Base-by-base conservation (phyloP, 208 protist species). In the Leishmania tropica region DNA sequence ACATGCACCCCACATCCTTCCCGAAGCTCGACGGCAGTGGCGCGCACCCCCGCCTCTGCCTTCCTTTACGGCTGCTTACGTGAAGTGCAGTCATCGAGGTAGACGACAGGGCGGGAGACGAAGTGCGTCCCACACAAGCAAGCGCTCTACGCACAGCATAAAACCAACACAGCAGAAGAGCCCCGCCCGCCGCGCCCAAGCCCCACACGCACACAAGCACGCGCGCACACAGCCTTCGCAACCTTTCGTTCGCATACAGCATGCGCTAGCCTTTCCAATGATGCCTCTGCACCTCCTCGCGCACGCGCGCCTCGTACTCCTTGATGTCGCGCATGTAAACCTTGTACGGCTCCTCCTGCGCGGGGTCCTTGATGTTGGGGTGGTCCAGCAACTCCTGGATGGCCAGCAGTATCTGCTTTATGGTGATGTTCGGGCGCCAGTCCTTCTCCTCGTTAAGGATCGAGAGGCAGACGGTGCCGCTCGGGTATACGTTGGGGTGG, bases 401-500 rank as follows among this genome's bases (percentile, higher is more conserved):
- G n/a, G 99, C 99, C 1, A 99, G 84, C 21, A 99, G 90, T 31
- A 99, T 99, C 89, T 99, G 98, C 89, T 99, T 99, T 40, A 99
- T 92, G 3, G 98, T 99, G 42, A 99, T 98, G 48, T 95, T 97
- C 35, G 99, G 99, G 80, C 98, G 96, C 99, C 99, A 99, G 81
- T 99, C 99, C 85, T 99, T 99, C 70, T 99, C 98, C 81, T 99
- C 99, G 82, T 99, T 99, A 2, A 99, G 83, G 75, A 99, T 98
- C n/a, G 94, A 99, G 6, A 99, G 87, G 90, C 99, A 99, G 28
- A 99, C 99, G 10, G 98, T 99, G 37, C 99, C 99, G 65, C 96
- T 99, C 1, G 99, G 99, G 85, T 99, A 99, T 7, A 99, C 91
- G 87, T 99, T 99, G 28, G 99, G 99, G 89, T 99, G 99, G 87